Evolutionary conservation across 1,284 basidiomycete genomes (phyloP).

Genomic region (Lignosus rhinocerotis): DNA sequence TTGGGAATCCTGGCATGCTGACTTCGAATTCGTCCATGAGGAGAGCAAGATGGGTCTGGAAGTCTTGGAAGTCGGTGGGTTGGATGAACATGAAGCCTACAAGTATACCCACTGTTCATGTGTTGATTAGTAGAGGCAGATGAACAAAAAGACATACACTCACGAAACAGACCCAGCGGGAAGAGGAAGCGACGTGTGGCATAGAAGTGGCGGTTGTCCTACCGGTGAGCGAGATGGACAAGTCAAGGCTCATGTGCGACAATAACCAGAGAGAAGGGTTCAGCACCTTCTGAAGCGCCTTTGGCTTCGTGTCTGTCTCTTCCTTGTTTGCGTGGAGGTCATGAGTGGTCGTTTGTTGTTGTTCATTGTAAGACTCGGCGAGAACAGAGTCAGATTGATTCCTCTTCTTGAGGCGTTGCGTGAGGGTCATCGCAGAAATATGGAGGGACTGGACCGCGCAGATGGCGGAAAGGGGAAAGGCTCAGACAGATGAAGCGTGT

Average conservation of each 20-base stretch:
- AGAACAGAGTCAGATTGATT: slow-evolving; percentile 19
- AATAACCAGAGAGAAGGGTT: neutral
- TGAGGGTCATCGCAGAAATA: slow-evolving; percentile 11
- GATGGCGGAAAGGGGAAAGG: neutral
- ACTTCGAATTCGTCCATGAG: slow-evolving; percentile 47
- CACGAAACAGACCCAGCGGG: slow-evolving; percentile 49
- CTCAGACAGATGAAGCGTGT: neutral
- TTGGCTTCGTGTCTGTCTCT: slow-evolving; percentile 11
- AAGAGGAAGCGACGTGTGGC: slow-evolving; percentile 45
- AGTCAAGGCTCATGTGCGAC: no score
- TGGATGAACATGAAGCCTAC: slow-evolving; percentile 63
- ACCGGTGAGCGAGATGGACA: neutral
- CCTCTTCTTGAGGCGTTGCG: slow-evolving; percentile 15
- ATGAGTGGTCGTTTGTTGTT: neutral
- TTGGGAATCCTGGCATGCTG: slow-evolving; percentile 57
- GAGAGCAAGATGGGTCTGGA: slow-evolving; percentile 41
- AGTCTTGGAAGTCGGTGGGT: slow-evolving; percentile 55
- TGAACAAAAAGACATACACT: slow-evolving; percentile 8
- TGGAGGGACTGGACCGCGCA: neutral
- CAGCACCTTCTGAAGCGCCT: neutral
- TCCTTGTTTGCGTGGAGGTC: slow-evolving; percentile 9
- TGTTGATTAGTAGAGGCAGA: neutral
- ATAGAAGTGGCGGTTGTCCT: slow-evolving; percentile 30
- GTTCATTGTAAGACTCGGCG: slow-evolving; percentile 3
- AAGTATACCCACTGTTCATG: slow-evolving; percentile 58